Conservation (phyloP, 202 grass and related monocot genomes). For the Panicum virgatum region DNA sequence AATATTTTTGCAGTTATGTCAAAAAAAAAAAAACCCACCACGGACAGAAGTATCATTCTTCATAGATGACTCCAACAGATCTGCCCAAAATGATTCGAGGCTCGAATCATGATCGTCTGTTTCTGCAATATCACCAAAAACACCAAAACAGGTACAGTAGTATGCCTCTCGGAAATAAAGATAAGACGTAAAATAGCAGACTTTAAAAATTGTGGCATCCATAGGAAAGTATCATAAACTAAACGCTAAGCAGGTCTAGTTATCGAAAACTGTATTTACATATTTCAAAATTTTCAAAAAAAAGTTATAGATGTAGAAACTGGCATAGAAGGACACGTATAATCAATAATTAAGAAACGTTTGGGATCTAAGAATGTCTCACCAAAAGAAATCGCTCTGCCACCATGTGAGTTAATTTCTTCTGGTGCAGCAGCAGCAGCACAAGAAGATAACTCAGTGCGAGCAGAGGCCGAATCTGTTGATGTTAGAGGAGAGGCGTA, state of each 20-base stretch:
- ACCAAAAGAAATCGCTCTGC: conserved; percentile 43
- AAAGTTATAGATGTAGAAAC: conserved; percentile 10
- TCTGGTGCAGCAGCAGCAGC: conserved; percentile 43
- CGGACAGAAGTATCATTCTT: conserved; percentile 37
- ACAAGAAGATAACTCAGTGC: conserved; percentile 60
- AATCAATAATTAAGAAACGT: conserved; percentile 20
- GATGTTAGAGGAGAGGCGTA: conserved; percentile 56
- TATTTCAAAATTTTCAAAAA: not conserved
- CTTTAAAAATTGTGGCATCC: not conserved
- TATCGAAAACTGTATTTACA: not conserved
- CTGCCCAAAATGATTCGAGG: conserved; percentile 83
- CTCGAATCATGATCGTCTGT: conserved; percentile 58
- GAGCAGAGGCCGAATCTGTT: conserved; percentile 58
- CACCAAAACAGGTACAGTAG: conserved; percentile 28
- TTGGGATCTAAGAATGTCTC: conserved; percentile 26
- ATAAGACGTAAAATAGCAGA: conserved; percentile 13
- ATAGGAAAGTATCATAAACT: conserved; percentile 11
- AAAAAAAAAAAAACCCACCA: conserved; percentile 24
- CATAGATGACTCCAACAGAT: conserved; percentile 67
- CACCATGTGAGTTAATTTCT: conserved; percentile 71
- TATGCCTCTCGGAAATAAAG: conserved; percentile 6
- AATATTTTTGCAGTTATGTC: conserved; percentile 8
- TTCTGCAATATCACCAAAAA: conserved; percentile 47
- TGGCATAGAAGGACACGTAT: not conserved
- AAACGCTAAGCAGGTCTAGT: not conserved